phyloP scores from a whole-genome alignment of 768 basidiomycete species.

The Royoungia palumana region DNA sequence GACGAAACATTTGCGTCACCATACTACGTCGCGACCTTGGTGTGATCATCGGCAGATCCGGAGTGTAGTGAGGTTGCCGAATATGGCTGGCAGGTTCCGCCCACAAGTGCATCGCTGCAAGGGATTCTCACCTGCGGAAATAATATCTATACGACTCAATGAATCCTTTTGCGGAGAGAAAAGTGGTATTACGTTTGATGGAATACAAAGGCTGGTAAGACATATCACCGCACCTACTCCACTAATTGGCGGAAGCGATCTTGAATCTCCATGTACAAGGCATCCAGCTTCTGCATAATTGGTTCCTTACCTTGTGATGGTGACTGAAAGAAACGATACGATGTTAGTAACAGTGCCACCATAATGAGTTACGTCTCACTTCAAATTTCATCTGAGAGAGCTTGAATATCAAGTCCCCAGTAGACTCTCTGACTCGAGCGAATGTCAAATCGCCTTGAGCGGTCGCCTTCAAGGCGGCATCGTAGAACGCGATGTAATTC shows the following conservation, averaged over 20 bases:
- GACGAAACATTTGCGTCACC: too few relatives aligned
- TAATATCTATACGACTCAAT: too few relatives aligned
- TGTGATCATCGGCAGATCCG: too few relatives aligned
- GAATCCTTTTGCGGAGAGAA: background rate
- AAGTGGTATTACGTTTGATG: conserved; percentile 21
- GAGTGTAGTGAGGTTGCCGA: too few relatives aligned
- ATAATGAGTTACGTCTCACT: conserved; percentile 43
- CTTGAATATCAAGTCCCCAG: conserved; percentile 89
- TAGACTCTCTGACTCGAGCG: conserved; percentile 80
- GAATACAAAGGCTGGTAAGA: conserved; percentile 14
- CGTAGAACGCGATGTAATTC: conserved; percentile 93
- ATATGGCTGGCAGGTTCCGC: too few relatives aligned
- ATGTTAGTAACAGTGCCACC: conserved; percentile 9
- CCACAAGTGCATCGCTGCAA: too few relatives aligned
- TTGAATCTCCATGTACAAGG: conserved; percentile 79
- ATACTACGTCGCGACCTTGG: too few relatives aligned
- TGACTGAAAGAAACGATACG: conserved; percentile 39
- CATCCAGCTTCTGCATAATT: conserved; percentile 80
- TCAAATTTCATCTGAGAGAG: conserved; percentile 99
- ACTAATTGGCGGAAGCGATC: conserved; percentile 88
- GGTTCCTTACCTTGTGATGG: conserved; percentile 88
- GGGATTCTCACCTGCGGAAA: too few relatives aligned
- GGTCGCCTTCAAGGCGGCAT: conserved; percentile 83
- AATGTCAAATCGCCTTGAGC: conserved; percentile 82
- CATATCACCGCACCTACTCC: conserved; percentile 47